Conservation (phyloP, 306 rosid genomes). For the Mucuna pruriens region DNA sequence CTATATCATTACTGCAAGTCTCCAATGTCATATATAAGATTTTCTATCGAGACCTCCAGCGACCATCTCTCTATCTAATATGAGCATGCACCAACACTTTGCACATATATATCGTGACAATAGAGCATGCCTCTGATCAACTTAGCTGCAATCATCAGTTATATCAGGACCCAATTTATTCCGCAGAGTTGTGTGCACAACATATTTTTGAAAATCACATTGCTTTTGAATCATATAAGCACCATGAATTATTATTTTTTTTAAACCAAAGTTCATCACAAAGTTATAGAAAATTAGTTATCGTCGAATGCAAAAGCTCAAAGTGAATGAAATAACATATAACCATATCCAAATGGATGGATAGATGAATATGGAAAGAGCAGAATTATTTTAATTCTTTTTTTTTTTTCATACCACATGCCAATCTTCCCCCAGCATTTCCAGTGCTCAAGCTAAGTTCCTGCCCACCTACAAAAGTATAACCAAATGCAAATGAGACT, state of each 20-base stretch:
- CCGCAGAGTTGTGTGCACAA: no score
- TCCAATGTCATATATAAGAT: not conserved
- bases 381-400: not conserved
- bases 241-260: no score
- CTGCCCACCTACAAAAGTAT: conserved; percentile 67
- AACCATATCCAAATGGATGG: not conserved
- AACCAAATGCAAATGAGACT: not conserved
- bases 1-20: not conserved
- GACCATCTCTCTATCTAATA: not conserved
- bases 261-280: not conserved
- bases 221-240: no score
- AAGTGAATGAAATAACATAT: conserved; percentile 6
- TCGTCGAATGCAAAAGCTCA: not conserved
- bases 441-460: conserved; percentile 82
- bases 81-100: not conserved
- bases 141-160: not conserved
- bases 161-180: not conserved
- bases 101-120: not conserved
- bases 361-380: not conserved
- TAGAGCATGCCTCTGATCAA: not conserved
- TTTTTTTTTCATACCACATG: conserved; percentile 65
- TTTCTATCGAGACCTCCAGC: not conserved
- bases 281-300: not conserved
- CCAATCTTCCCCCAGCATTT: conserved; percentile 90
- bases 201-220: no score